Base-by-base conservation (phyloP, 1,284 basidiomycete genomes). In the Pseudozyma pruni region DNA sequence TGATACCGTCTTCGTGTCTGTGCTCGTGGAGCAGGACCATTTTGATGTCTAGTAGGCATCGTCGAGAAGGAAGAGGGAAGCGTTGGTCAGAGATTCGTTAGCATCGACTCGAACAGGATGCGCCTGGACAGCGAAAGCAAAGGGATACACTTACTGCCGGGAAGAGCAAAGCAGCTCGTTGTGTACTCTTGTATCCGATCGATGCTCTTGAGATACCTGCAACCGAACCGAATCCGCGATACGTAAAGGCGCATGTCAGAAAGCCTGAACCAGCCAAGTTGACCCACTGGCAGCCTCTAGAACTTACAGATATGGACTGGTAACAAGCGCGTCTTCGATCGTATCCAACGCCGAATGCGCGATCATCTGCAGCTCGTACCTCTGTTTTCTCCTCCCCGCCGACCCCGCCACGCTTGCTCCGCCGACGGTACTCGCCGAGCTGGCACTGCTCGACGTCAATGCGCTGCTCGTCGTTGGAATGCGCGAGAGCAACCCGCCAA, bases 1-100 rank as follows among this genome's bases (percentile, higher is more conserved):
- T 66, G 39, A 81, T 81, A 0, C 80, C 80, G 14, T 81, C 80
- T 58, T 81, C 80, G 45, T 79, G 76, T 51, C 72, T 79, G 61
- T 80, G 79, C 44, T 81, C 79, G 56, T 81, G 80, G 3, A 81
- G 72, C 6, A 81, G 64, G 20, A 81, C 56, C 47, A 81, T 74
- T 46, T 80, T 81, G 32, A 79, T 52, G 48, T 79, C 78, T 80
- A n/a, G 53, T 3, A 8, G 47, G 34, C 32, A 22, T 11, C n/a
- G 10, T 34, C n/a, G n/a, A 34, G 17, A 23, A 16, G 38, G 10
- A 22, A 33, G 32, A 20, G 32, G 9, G 8, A n/a, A n/a, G n/a
- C n/a, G n/a, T n/a, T n/a, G n/a, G n/a, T n/a, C n/a, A n/a, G n/a
- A n/a, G n/a, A n/a, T n/a, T n/a, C n/a, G 22, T 48, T 17, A 38